Base-by-base conservation (phyloP, 208 protist genomes). In the Trypanosoma platydactyli region DNA sequence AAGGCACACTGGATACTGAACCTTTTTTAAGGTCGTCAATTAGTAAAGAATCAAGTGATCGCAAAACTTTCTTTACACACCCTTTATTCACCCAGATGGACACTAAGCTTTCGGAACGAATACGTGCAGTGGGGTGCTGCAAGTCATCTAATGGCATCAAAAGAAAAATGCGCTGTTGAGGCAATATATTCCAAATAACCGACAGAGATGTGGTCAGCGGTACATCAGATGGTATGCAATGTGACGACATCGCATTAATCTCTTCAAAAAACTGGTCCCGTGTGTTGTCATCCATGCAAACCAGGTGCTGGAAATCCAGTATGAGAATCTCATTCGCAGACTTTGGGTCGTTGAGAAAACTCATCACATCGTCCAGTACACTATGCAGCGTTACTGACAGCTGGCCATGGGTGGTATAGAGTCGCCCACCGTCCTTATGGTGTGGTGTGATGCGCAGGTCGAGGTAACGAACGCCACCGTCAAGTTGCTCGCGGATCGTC, bases 241-340 rank as follows among this genome's bases (percentile, higher is more conserved):
- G 54, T 15, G 77, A 60, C 13, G n/a, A 30, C 1, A 88, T 57
- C 3, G 38, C 11, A 22, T 41, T 11, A 0, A 91, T 45, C n/a
- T 50, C 69, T 12, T 58, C 45, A 27, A 78, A 70, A 42, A 91
- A 74, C 15, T 48, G 27, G 5, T 38, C 25, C 30, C 64, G 52
- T 30, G 64, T 25, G 1, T 73, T 59, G 24, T 61, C 63, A 0
- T 56, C 51, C 33, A 59, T 40, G 6, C 67, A 20, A 29, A 66
- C 77, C 18, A 92, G 44, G 57, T 85, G 78, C 64, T 88, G 76
- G 18, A 92, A 79, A 64, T 89, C 79, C 0, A 89, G 38, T 20
- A 84, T 45, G 9, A 89, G 41, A 52, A 85, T 73, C 64, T 84
- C 73, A 30, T 83, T 61, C 1, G 33, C 61, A 44, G 64, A 73